phyloP scores from a whole-genome alignment of 441 rosid species.

The Jatropha multifida region DNA sequence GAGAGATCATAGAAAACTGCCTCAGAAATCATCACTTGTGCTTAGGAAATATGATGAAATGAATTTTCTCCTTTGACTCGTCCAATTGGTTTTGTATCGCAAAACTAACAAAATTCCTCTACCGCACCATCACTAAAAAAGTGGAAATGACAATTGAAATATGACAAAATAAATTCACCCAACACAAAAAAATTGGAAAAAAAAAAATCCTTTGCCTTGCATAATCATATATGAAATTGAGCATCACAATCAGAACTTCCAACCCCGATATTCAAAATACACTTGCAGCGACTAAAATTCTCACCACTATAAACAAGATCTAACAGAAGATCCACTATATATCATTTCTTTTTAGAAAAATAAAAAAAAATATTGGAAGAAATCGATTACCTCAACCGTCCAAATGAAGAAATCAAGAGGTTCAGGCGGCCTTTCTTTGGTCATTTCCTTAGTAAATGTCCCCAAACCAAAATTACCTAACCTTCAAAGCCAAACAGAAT shows the following conservation, averaged over 20 bases:
- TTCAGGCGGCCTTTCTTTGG: slow-evolving; percentile 82
- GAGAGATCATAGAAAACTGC: background rate
- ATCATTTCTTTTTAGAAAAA: background rate
- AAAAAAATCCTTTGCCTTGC: background rate
- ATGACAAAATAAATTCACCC: background rate
- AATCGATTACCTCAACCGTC: slow-evolving; percentile 84
- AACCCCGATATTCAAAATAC: background rate
- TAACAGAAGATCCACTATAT: slow-evolving; percentile 23
- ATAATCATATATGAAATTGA: slow-evolving; percentile 9
- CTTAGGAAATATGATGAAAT: background rate
- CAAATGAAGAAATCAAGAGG: slow-evolving; percentile 99
- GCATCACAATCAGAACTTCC: slow-evolving; percentile 16
- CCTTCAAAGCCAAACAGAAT: slow-evolving; percentile 5
- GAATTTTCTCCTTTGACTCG: slow-evolving; percentile 1
- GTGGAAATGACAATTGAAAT: background rate
- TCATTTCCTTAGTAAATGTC: slow-evolving; percentile 49
- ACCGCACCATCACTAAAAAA: background rate
- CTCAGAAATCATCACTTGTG: background rate
- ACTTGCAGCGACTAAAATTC: background rate
- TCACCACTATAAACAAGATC: slow-evolving; percentile 5
- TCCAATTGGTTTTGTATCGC: background rate
- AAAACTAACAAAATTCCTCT: background rate
- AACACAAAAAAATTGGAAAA: background rate
- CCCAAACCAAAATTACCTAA: slow-evolving; percentile 9
- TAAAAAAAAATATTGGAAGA: background rate